Base-by-base conservation (phyloP, 1,139 yeast species). In the Eremothecium cymbalariae region DNA sequence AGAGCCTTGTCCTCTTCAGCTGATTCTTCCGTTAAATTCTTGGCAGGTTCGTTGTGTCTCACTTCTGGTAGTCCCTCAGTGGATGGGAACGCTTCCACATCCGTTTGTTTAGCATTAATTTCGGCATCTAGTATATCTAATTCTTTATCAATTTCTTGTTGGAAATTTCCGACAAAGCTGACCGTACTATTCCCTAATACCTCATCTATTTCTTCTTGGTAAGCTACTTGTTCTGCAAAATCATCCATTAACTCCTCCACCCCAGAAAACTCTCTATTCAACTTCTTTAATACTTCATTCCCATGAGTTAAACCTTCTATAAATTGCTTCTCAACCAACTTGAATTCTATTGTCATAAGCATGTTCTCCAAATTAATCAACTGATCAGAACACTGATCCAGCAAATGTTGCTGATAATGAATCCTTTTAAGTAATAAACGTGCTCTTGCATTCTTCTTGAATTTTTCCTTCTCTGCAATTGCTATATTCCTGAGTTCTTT, bases 241-340 rank as follows among this genome's bases (percentile, higher is more conserved):
- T 84, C 93, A 53, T 88, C 96, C 71, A 88, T 62, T 4, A 90
- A 67, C 53, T 69, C 70, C 49, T 86, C 96, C n/a, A 86, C 81
- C 50, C 74, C 74, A 29, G 75, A 76, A 74, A 86, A 72, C 50
- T 88, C 95, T 36, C 65, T 65, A 57, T 90, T 88, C 41, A 90
- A 66, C 44, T 74, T 75, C 46, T 70, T 76, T 45, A 90, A 67
- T 6, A 85, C 84, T 39, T 68, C 64, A 53, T 81, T 85, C 17
- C 97, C 97, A 45, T 81, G 79, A 46, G 74, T 68, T 30, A 90
- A 65, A 0, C 96, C 95, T 43, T 70, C 72, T 11, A 86, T 48
- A 33, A 90, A 88, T 50, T 85, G 95, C 46, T 77, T 77, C 55
- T 88, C 97, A 24, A 90, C 79, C 42, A 83, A 62, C 48, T 94